Evolutionary conservation across 495 filamentous ascomycete genomes (phyloP).

Genomic region (Aspergillus carlsbadensis): DNA sequence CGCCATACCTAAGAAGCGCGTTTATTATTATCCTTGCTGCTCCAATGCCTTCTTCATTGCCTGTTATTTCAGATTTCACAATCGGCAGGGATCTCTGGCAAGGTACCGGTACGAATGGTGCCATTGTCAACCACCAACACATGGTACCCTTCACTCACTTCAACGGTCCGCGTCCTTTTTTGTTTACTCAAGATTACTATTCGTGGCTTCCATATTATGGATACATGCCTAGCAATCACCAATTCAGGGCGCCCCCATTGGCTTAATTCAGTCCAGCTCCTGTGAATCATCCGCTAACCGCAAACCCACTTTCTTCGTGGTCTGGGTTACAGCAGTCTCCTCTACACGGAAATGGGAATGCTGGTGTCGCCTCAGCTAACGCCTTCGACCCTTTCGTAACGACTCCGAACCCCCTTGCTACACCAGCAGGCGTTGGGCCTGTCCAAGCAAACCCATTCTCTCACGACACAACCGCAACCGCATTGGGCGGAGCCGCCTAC

Average conservation of each 20-base stretch:
- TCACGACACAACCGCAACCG: constrained; percentile 53
- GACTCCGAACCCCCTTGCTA: constrained; percentile 49
- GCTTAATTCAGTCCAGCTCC: constrained; percentile 4
- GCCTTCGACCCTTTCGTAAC: constrained; percentile 64
- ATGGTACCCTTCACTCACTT: no score
- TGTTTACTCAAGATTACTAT: no score
- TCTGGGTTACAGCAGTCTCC: constrained; percentile 25
- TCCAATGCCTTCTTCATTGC: no score
- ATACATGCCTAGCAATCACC: not conserved
- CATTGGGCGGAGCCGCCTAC: constrained; percentile 52
- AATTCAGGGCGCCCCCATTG: constrained; percentile 1
- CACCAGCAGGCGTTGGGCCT: constrained; percentile 45
- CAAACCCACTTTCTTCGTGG: not conserved
- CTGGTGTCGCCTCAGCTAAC: constrained; percentile 29
- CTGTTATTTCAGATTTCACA: no score
- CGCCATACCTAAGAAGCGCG: no score
- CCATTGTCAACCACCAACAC: no score
- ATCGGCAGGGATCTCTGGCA: no score
- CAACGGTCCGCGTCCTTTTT: no score
- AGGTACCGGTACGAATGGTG: no score
- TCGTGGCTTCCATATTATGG: no score
- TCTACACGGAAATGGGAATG: constrained; percentile 44
- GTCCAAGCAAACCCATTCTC: constrained; percentile 66
- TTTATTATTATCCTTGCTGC: no score
- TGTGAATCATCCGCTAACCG: not conserved